These are phyloP conservation scores for Brasilioporus rufonigricans DNA, from an alignment of 768 basidiomycete genomes.

Conservation along the genomic window DNA sequence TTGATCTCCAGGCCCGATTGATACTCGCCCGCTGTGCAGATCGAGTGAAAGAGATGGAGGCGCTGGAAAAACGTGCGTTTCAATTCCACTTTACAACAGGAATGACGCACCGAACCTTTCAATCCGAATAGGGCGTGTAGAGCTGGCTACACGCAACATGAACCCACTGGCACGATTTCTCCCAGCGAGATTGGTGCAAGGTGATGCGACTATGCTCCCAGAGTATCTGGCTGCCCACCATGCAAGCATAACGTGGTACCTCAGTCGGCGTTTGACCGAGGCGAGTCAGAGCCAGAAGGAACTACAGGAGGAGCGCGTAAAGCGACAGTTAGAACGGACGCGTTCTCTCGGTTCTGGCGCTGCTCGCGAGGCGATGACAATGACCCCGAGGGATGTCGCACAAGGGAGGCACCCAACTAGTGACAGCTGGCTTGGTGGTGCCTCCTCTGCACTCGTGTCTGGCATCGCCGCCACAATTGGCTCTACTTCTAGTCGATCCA, in stretches of 20 bases:
- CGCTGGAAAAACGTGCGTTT: constrained; percentile 79
- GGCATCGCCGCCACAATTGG: constrained; percentile 63
- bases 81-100: constrained; percentile 12
- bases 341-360: constrained; percentile 82
- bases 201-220: constrained; percentile 48
- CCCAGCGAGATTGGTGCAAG: constrained; percentile 64
- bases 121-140: constrained; percentile 53
- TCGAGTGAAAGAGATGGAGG: constrained; percentile 84
- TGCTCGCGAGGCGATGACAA: constrained; percentile 55
- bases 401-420: constrained; percentile 21
- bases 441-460: constrained; percentile 51
- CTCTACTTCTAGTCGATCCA: constrained; percentile 36
- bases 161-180: constrained; percentile 70
- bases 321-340: constrained; percentile 81
- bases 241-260: constrained; percentile 88
- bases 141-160: constrained; percentile 60
- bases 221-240: constrained; percentile 87
- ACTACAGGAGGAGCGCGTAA: constrained; percentile 92
- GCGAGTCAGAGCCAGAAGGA: constrained; percentile 78
- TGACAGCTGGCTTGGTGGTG: constrained; percentile 62
- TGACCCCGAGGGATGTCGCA: constrained; percentile 34
- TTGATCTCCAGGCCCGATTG: constrained; percentile 88
- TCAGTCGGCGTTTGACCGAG: constrained; percentile 76
- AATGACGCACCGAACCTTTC: constrained; percentile 17
- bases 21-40: constrained; percentile 85